Percentiles rank a stretch among this genome's conserved stretches.
Conservation (phyloP, 495 filamentous ascomycete genomes). For the Lepraria neglecta region DNA sequence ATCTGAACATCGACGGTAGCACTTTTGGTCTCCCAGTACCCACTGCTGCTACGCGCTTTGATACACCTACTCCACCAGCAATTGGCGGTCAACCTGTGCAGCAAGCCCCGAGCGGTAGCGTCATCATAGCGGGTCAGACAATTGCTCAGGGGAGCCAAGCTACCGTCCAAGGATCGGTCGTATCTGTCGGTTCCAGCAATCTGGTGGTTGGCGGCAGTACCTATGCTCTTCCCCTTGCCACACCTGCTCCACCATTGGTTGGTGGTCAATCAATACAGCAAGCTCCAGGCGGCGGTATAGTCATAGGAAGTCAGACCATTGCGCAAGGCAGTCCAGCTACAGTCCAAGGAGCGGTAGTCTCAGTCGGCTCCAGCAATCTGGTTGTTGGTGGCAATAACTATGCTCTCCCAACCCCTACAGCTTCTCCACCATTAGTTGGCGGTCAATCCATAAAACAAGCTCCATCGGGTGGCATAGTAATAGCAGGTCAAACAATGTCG, state of each 20-base stretch:
- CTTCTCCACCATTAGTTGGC: not conserved
- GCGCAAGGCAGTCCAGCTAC: not conserved
- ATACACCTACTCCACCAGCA: not conserved
- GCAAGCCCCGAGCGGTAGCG: slow-evolving; percentile 1
- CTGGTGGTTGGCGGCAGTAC: not conserved
- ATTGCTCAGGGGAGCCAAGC: not conserved
- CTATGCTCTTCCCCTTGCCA: not conserved
- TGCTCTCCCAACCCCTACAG: not conserved
- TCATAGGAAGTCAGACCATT: slow-evolving; percentile 1
- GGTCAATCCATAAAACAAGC: not conserved
- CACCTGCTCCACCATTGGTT: slow-evolving; percentile 5
- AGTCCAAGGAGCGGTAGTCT: not conserved
- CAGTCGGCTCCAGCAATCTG: not conserved
- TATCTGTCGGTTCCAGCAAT: not conserved
- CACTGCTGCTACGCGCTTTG: not conserved
- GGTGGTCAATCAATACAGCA: not conserved
- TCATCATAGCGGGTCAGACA: slow-evolving; percentile 3
- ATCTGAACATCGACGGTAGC: not conserved
- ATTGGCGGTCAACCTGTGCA: not conserved
- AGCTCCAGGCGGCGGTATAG: not conserved
- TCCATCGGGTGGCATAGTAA: not conserved
- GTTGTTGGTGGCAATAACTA: not conserved
- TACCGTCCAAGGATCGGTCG: not conserved
- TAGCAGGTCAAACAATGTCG: not conserved
- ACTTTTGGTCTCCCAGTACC: not conserved